Evolutionary conservation across 2,329 filamentous ascomycete species (phyloP).

Genomic region (Penicillium corylophilum): DNA sequence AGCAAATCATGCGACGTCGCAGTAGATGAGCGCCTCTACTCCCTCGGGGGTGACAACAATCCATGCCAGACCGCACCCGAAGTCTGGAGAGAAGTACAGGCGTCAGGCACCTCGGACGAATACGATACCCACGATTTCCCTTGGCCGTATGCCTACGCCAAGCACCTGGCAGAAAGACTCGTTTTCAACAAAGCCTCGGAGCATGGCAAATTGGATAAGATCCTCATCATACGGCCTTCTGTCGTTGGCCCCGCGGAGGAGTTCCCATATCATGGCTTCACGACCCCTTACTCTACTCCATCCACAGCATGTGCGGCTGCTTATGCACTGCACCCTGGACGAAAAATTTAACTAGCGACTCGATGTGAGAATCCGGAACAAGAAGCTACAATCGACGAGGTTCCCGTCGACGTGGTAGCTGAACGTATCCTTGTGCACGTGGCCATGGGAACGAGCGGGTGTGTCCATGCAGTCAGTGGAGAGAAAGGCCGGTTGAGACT

Average conservation of each 20-base stretch:
- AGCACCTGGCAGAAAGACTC: constrained; percentile 18
- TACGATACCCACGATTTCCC: constrained; percentile 18
- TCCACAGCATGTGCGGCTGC: constrained; percentile 19
- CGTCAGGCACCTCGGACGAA: constrained; percentile 16
- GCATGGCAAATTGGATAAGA: constrained; percentile 15
- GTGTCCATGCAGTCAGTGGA: constrained; percentile 23
- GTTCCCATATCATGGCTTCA: constrained; percentile 22
- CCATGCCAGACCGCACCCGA: constrained; percentile 9
- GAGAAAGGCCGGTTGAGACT: constrained; percentile 16
- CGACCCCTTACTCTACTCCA: constrained; percentile 16
- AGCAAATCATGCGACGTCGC: constrained; percentile 13
- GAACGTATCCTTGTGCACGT: constrained; percentile 21
- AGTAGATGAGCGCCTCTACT: constrained; percentile 19
- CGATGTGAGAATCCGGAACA: constrained; percentile 17
- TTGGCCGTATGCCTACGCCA: constrained; percentile 19
- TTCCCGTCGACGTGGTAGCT: constrained; percentile 26
- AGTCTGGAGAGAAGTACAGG: constrained; percentile 18
- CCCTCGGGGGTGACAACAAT: constrained; percentile 9
- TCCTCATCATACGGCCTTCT: constrained; percentile 25
- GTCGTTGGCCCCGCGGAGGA: constrained; percentile 23
- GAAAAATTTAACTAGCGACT: constrained; percentile 15
- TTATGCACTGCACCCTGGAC: constrained; percentile 21
- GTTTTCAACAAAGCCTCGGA: constrained; percentile 16
- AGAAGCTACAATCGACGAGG: constrained; percentile 24
- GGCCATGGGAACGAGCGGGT: constrained; percentile 17